Base-by-base conservation (phyloP, 345 rosid genomes). In the Erucastrum elatum region DNA sequence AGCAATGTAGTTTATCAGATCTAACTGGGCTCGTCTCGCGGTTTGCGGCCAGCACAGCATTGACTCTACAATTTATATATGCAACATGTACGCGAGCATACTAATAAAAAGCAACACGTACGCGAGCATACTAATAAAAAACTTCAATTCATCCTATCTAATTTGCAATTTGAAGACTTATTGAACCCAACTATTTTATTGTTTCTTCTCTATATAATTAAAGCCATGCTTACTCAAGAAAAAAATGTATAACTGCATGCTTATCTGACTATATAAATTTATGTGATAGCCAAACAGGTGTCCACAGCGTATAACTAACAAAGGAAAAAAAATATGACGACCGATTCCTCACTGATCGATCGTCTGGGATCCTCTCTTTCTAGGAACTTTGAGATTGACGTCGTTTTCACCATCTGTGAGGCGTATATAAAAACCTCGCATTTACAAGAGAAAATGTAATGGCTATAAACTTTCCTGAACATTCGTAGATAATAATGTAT, bases 51-150 rank as follows among this genome's bases (percentile, higher is more conserved):
- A 71, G 53, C 81, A 31, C 77, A 71, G 39, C 81, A 56, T 65
- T 41, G 71, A 77, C 66, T 77, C 66, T 77, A 64, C 10, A 46
- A 51, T 11, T 33, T 55, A 33, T 62, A 26, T 39, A 1, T 34
- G 10, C 13, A 9, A 10, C 13, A 46, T 76, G 61, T 65, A 4
- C 67, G 55, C 26, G 65, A 46, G 31, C 8, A 41, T 41, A 21
- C 4, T 21, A 55, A 35, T n/a, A n/a, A n/a, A n/a, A n/a, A n/a
- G n/a, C n/a, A 60, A 71, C 67, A 78, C 81, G 81, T 71, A 63
- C 15, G 58, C 26, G 65, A 46, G 31, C 8, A 41, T 41, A 21
- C 4, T 21, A 55, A 35, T 10, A 2, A 8, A 61, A 33, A 59
- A 69, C n/a, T 15, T 49, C 30, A 62, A 16, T 56, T 71, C 11